Evolutionary conservation across 2,329 filamentous ascomycete species (phyloP), one percentile per base, ranked within the genome.

Genomic region (Ceratocystis albifundus): DNA sequence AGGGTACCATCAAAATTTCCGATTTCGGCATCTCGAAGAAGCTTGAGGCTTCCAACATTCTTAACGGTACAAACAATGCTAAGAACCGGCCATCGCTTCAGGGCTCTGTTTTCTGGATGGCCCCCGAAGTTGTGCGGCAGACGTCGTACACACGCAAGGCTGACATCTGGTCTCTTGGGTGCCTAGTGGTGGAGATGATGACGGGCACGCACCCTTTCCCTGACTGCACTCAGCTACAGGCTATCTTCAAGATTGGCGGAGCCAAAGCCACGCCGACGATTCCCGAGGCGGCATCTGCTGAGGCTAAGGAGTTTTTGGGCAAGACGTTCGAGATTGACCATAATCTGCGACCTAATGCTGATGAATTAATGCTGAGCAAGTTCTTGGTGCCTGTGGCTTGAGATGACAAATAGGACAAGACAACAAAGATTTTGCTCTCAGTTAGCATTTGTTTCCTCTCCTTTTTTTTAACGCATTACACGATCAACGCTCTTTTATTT

Each of bases 31-130:
- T 99, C 74, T 95, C 89, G 69, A 99, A 99, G 81, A 95, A 96
- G 75, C 88, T 97, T 50, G 93, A 97, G 76, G 91, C 91, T 15
- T 88, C 90, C 67, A 94, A 92, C 68, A 84, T 96, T 57, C 84
- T 96, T 61, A 85, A 75, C 73, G 87, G 80, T 71, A 87, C 80
- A 73, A 83, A 81, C 72, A 86, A 85, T 76, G 85, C 82, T 75
- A 86, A 85, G 74, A 81, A 88, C 72, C 80, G 85, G 4, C 85
- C 86, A 2, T 97, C 93, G 1, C 83, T 99, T 2, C 94, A 99
- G 75, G 94, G 94, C 15, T 96, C 91, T 30, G 94, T 99, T 64
- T 99, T 96, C 78, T 99, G 94, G 94, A 99, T 99, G 94, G 94
- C 94, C 0, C 94, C 94, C 7, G 94, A 99, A 78, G 94, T 99